Percentiles rank a stretch among this genome's conserved stretches.
Evolutionary conservation across 371 early-diverging fungal species (phyloP).

Genomic region (Massospora cicadina): DNA sequence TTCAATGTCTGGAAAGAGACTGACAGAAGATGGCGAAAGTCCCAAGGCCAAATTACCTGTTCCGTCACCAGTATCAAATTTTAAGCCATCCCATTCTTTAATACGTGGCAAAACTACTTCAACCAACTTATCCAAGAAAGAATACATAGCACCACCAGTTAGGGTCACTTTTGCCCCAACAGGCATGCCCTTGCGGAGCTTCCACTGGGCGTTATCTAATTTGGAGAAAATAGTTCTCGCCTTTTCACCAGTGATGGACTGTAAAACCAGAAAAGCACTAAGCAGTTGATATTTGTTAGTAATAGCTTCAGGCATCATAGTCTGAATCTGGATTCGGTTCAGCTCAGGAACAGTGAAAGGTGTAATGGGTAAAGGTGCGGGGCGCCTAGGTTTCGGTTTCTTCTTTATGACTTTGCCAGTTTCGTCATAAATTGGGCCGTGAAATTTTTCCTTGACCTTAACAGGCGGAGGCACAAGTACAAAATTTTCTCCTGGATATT

Average conservation of each 20-base stretch:
- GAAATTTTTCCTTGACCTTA: neutral
- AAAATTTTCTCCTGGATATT: neutral
- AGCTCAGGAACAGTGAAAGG: constrained; percentile 31
- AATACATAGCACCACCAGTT: constrained; percentile 73
- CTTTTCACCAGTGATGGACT: constrained; percentile 66
- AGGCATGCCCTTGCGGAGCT: constrained; percentile 75
- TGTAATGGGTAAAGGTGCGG: neutral
- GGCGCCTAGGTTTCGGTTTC: neutral
- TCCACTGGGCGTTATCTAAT: constrained; percentile 62
- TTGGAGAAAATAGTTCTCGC: constrained; percentile 69
- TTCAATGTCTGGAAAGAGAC: constrained; percentile 92
- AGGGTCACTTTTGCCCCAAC: constrained; percentile 64
- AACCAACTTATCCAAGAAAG: constrained; percentile 83
- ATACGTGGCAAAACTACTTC: constrained; percentile 86
- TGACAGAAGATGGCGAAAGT: constrained; percentile 61
- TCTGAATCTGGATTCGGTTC: constrained; percentile 46
- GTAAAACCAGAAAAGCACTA: constrained; percentile 77
- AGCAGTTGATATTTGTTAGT: constrained; percentile 74
- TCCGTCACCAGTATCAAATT: constrained; percentile 55
- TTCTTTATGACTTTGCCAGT: constrained; percentile 1
- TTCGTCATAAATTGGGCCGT: constrained; percentile 1
- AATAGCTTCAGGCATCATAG: constrained; percentile 69
- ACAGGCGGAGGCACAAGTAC: neutral
- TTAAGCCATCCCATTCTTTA: constrained; percentile 77
- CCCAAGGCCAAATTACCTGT: constrained; percentile 71